These are phyloP conservation scores for Liquidambar formosana DNA, from an alignment of 164 flowering plant species.

Conservation along the genomic window DNA sequence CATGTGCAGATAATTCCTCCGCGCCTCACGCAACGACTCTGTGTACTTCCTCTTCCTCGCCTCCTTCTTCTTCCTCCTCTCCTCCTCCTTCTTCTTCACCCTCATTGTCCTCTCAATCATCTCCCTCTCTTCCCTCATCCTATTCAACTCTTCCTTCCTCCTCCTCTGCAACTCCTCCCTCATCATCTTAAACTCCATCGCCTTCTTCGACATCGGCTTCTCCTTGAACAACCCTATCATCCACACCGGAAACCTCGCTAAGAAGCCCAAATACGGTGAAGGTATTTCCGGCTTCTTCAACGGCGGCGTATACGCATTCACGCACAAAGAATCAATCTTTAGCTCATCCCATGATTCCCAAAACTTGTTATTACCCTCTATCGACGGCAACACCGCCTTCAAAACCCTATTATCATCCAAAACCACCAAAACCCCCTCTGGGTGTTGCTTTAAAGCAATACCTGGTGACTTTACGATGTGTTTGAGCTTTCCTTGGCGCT, in stretches of 20 bases:
- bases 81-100: slow-evolving; percentile 58
- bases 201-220: slow-evolving; percentile 67
- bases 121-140: slow-evolving; percentile 50
- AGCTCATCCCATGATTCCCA: slow-evolving; percentile 79
- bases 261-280: slow-evolving; percentile 56
- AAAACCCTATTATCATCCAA: slow-evolving; percentile 77
- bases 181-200: slow-evolving; percentile 56
- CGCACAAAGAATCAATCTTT: slow-evolving; percentile 49
- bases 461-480: slow-evolving; percentile 65
- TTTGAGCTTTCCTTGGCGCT: slow-evolving; percentile 62
- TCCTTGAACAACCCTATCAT: slow-evolving; percentile 37
- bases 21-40: slow-evolving; percentile 44
- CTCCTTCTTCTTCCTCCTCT: slow-evolving; percentile 49
- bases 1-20: slow-evolving; percentile 36
- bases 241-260: slow-evolving; percentile 38
- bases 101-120: slow-evolving; percentile 59
- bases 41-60: slow-evolving; percentile 43
- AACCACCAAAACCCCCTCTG: slow-evolving; percentile 71
- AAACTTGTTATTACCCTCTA: slow-evolving; percentile 59
- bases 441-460: slow-evolving; percentile 34
- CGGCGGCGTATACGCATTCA: slow-evolving; percentile 84
- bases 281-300: slow-evolving; percentile 74
- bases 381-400: slow-evolving; percentile 70
- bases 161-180: slow-evolving; percentile 53
- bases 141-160: slow-evolving; percentile 42